Base-by-base conservation (phyloP, 805 yeast genomes). In the Teunomyces funiuensis region DNA sequence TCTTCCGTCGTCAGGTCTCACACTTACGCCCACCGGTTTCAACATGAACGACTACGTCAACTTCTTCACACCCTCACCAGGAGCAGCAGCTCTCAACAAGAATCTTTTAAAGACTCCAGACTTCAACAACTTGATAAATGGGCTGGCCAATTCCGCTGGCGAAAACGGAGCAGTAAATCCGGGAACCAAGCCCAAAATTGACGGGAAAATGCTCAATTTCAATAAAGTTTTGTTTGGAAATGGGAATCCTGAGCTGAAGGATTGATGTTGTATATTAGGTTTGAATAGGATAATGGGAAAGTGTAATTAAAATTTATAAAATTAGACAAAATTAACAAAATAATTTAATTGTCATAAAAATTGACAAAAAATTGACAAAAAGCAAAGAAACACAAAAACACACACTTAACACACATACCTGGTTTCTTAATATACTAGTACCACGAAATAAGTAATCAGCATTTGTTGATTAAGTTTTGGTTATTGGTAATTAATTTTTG, bases 41-140 rank as follows among this genome's bases (percentile, higher is more conserved):
- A 86, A 87, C 60, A 79, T 87, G 82, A 82, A 80, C 56, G 96
- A 87, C 57, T 87, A 85, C 58, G 84, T 88, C 28, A 84, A 87
- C 56, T 73, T 85, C 47, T 82, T 83, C 57, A 81, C 90, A 1
- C 93, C 93, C 3, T 80, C 86, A 7, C 85, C 85, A 2, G 69
- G 71, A 7, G 46, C 46, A 13, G 42, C 39, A 11, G 31, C 45
- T 17, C 28, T 39, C 17, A 37, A 42, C 46, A 31, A 60, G 52
- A 61, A 59, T 41, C 57, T 69, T 30, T 51, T 68, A 44, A 63
- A 63, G 42, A 68, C 74, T 3, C 74, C 75, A 2, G 74, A 70
- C 51, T 66, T 67, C 45, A 66, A 66, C 39, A 61, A 57, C 30
- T 53, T 62, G 40, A 41, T 62, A 27, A 47, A 49, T 37, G 49